A percentile compares a stretch with the other conserved stretches of the same genome.
Conservation (phyloP, 2,329 filamentous ascomycete genomes). For the Aschersonia sp. region DNA sequence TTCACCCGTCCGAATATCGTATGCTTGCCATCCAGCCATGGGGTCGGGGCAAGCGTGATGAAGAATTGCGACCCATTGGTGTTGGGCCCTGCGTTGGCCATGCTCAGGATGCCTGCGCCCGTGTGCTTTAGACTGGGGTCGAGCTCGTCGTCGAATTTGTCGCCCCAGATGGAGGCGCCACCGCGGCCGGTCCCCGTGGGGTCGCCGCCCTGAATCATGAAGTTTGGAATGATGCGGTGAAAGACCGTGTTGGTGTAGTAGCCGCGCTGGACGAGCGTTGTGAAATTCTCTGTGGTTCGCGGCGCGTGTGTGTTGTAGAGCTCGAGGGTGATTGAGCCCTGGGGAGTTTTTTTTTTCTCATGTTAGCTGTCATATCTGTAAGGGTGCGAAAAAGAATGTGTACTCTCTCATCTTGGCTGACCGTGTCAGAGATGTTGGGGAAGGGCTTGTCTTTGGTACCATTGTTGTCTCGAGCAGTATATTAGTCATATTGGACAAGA, state of each 20-base stretch:
- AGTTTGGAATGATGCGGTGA: slow-evolving; percentile 89
- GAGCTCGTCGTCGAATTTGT: slow-evolving; percentile 92
- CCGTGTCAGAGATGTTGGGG: too few species aligned
- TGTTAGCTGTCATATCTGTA: too few species aligned
- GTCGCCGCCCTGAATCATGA: slow-evolving; percentile 94
- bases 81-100: slow-evolving; percentile 89
- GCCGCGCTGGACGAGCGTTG: slow-evolving; percentile 60
- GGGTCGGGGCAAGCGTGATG: slow-evolving; percentile 83
- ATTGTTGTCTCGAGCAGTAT: slow-evolving; percentile 76
- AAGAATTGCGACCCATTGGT: slow-evolving; percentile 97
- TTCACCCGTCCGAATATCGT: slow-evolving; percentile 92
- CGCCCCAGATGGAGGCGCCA: slow-evolving; percentile 79
- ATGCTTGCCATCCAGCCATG: slow-evolving; percentile 94
- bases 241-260: slow-evolving; percentile 84
- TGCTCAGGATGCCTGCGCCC: slow-evolving; percentile 82
- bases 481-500: slow-evolving; percentile 52
- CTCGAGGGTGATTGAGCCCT: slow-evolving; percentile 78
- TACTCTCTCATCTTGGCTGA: neutral
- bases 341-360: slow-evolving; percentile 1
- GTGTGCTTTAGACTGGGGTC: slow-evolving; percentile 68
- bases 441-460: slow-evolving; percentile 30
- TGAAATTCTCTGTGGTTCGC: slow-evolving; percentile 79
- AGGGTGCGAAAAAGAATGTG: neutral
- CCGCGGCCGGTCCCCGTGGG: slow-evolving; percentile 88
- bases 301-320: slow-evolving; percentile 85